These are phyloP conservation scores for Leishmania mexicana DNA, from an alignment of 208 protist species.

Conservation along the genomic window DNA sequence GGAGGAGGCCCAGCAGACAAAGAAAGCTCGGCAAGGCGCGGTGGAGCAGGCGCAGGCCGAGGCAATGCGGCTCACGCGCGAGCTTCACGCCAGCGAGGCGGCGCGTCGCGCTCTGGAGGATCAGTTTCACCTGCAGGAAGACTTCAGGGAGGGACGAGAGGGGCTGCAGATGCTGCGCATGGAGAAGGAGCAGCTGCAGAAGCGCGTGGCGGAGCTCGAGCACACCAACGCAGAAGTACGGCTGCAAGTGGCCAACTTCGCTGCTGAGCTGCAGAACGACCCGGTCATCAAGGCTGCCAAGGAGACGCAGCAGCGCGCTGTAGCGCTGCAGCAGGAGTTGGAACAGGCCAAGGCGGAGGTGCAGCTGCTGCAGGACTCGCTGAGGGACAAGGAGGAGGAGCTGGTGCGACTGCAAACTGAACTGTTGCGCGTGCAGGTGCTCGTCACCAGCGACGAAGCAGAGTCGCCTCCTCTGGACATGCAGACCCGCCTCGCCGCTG, in stretches of 20 bases:
- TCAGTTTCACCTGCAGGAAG: conserved; percentile 65
- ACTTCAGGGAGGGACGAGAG: conserved; percentile 40
- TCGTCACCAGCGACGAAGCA: conserved; percentile 19
- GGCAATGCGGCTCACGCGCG: conserved; percentile 59
- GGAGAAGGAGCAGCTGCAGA: conserved; percentile 75
- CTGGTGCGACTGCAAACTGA: conserved; percentile 70
- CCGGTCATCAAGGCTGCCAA: conserved; percentile 73
- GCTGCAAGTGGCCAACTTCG: conserved; percentile 82
- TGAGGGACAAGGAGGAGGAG: conserved; percentile 78
- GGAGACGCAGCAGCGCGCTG: conserved; percentile 65
- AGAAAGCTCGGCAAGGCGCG: conserved; percentile 22
- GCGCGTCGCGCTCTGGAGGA: conserved; percentile 74
- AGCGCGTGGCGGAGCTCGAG: conserved; percentile 76
- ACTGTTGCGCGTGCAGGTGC: conserved; percentile 56
- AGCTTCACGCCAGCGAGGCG: conserved; percentile 90
- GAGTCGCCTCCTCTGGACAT: conserved; percentile 11
- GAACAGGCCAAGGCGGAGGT: conserved; percentile 36
- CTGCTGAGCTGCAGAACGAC: conserved; percentile 88
- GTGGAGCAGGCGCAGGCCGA: conserved; percentile 70
- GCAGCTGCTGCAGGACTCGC: conserved; percentile 46
- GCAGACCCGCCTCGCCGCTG: neutral
- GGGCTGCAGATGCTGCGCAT: conserved; percentile 51
- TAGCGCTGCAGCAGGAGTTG: conserved; percentile 74
- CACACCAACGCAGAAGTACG: conserved; percentile 80
- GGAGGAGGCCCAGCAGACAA: conserved; percentile 38